These are phyloP conservation scores for Fusarium albidum DNA, from an alignment of 2,329 filamentous ascomycete species.

Conservation along the genomic window DNA sequence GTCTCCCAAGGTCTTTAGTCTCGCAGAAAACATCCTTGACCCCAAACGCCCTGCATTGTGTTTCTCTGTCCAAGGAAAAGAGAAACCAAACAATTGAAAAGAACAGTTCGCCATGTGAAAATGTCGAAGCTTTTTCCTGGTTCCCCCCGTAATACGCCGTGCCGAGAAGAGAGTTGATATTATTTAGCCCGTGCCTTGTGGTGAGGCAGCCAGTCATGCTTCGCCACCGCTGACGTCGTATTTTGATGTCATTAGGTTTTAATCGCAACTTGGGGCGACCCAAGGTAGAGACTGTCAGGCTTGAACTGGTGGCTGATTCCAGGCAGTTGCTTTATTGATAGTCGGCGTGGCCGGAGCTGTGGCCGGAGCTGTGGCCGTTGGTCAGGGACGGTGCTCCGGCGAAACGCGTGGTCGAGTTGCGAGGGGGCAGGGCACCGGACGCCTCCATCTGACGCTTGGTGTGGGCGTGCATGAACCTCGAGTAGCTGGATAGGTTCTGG, in stretches of 20 bases:
- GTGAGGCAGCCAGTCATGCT: background rate
- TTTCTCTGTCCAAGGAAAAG: conserved; percentile 21
- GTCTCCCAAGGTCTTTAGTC: conserved; percentile 8
- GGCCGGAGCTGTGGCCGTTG: conserved; percentile 44
- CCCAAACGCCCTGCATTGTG: conserved; percentile 30
- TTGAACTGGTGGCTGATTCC: conserved; percentile 1
- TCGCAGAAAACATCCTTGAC: background rate
- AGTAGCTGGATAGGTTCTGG: conserved; percentile 63
- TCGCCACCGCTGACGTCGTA: conserved; percentile 31
- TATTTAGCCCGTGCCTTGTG: background rate
- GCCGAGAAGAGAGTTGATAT: conserved; percentile 7
- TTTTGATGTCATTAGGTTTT: conserved; percentile 25
- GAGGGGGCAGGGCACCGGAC: conserved; percentile 44
- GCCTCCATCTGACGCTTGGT: conserved; percentile 72
- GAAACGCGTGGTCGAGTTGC: conserved; percentile 20
- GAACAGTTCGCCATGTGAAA: conserved; percentile 22
- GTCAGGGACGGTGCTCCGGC: conserved; percentile 31
- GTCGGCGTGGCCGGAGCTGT: no score
- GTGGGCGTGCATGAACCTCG: conserved; percentile 69
- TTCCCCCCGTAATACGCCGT: conserved; percentile 23
- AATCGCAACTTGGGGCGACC: background rate
- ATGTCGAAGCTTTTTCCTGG: conserved; percentile 22
- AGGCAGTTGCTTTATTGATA: background rate
- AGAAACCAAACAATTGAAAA: conserved; percentile 15
- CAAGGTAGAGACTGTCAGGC: conserved; percentile 6